Conservation (phyloP, 2,329 filamentous ascomycete genomes). For the Talaromyces amestolkiae region DNA sequence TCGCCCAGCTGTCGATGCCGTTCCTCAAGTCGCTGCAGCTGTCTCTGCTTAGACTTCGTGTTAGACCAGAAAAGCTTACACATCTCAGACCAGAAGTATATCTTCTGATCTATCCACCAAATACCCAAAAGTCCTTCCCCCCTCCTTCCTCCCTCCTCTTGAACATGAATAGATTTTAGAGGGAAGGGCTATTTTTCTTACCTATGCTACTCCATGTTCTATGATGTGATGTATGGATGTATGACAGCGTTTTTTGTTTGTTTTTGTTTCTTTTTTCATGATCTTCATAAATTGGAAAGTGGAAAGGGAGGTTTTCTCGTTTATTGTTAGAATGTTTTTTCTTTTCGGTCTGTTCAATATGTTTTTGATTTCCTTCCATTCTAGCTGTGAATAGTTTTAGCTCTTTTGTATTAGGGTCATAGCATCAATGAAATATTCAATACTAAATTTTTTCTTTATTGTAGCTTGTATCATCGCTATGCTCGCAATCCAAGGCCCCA, state of each 20-base stretch:
- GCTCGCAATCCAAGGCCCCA: neutral
- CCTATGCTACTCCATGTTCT: slow-evolving; percentile 12
- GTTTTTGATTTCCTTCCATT: slow-evolving; percentile 13
- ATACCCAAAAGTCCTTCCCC: slow-evolving; percentile 11
- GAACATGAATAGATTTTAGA: slow-evolving; percentile 10
- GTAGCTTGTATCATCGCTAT: neutral
- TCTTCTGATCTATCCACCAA: neutral
- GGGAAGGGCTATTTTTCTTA: slow-evolving; percentile 9
- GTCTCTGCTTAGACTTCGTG: slow-evolving; percentile 9
- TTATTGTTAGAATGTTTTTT: slow-evolving; percentile 24
- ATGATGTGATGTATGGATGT: slow-evolving; percentile 17
- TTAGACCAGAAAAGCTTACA: neutral
- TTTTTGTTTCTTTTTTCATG: slow-evolving; percentile 17
- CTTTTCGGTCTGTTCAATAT: slow-evolving; percentile 21
- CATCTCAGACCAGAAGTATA: neutral
- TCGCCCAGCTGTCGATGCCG: slow-evolving; percentile 58
- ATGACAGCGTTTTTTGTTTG: slow-evolving; percentile 18
- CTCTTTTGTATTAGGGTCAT: neutral
- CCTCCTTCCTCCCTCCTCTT: neutral
- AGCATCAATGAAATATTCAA: neutral
- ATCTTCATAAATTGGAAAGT: slow-evolving; percentile 12
- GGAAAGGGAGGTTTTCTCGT: slow-evolving; percentile 20
- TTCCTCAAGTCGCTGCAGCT: slow-evolving; percentile 31
- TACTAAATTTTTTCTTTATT: neutral
- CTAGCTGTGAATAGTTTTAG: slow-evolving; percentile 17